These are phyloP conservation scores for Neonothopanus nambi DNA, from an alignment of 1,284 basidiomycete species.

Conservation along the genomic window DNA sequence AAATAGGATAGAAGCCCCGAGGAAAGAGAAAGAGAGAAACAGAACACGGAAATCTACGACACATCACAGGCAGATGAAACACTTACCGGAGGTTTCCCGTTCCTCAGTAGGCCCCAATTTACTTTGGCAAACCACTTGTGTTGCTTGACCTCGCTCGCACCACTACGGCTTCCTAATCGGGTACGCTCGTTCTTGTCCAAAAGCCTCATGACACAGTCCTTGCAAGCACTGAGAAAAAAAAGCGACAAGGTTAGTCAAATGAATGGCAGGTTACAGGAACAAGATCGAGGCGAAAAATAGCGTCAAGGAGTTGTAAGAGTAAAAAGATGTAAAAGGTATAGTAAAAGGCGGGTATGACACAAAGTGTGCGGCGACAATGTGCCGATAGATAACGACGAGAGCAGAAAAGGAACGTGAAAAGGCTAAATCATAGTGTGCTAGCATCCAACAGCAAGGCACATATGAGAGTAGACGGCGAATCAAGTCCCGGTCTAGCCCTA, in stretches of 20 bases:
- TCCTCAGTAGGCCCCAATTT: constrained; percentile 95
- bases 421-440: constrained; percentile 4
- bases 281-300: constrained; percentile 8
- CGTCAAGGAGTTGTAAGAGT: not conserved
- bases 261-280: not conserved
- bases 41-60: constrained; percentile 6
- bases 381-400: constrained; percentile 1
- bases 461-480: constrained; percentile 4
- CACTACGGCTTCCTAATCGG: constrained; percentile 87
- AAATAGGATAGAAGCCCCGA: too few species aligned
- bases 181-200: constrained; percentile 93
- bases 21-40: not conserved
- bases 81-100: constrained; percentile 90
- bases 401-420: constrained; percentile 1
- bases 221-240: constrained; percentile 62
- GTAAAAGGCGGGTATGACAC: constrained; percentile 6
- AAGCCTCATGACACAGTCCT: constrained; percentile 85
- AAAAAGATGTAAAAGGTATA: not conserved
- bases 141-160: constrained; percentile 97
- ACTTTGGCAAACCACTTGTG: constrained; percentile 98
- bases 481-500: constrained; percentile 5
- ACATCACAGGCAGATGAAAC: too few species aligned
- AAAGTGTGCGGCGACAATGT: constrained; percentile 2
- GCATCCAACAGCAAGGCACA: constrained; percentile 3
- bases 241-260: not conserved